Evolutionary conservation across 371 early-diverging fungal genomes (phyloP), one percentile per base, ranked within the genome.

Genomic region (Syncephalis fuscata): DNA sequence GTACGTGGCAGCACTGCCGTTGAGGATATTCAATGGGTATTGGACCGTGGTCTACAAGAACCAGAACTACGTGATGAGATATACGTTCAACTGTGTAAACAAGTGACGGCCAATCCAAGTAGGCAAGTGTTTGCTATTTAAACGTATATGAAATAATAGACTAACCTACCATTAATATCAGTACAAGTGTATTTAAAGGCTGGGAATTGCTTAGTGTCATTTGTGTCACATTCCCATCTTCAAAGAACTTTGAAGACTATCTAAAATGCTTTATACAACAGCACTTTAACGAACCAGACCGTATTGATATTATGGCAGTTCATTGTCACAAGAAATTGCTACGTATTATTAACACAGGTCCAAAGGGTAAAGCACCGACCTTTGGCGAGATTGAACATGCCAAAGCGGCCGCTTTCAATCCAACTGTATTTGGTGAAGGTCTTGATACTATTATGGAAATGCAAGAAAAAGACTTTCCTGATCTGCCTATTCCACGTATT

Each of bases 11-110:
- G 56, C 16, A 49, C 58, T 17, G 40, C 38, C 45, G 55, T 45
- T 15, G 71, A 67, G 22, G 84, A 86, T 44, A 76, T 83, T 24
- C 88, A 88, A 50, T 62, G 70, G 49, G 60, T 93, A 23, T 59
- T 88, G 23, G 80, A 79, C 46, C 62, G 61, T 21, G 94, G 92
- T 2, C 78, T 92, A n/a, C 60, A 66, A 14, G 61, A 67, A 25
- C 86, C 81, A 20, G 78, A 74, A 39, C 66, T 96, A 57, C 71
- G 92, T 19, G 92, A 94, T 56, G 97, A 94, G 62, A 85, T 92
- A 41, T 91, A 85, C 57, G 90, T 89, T 9, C 95, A 94, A 67
- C 56, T 90, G 20, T 88, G 87, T 65, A 92, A 91, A 63, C 92
- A 92, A 55, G 55, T 90, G 44, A 76, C 80, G 4, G 65, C 78